Evolutionary conservation across 1,139 yeast species (phyloP).

Genomic region (Pichia sp.): DNA sequence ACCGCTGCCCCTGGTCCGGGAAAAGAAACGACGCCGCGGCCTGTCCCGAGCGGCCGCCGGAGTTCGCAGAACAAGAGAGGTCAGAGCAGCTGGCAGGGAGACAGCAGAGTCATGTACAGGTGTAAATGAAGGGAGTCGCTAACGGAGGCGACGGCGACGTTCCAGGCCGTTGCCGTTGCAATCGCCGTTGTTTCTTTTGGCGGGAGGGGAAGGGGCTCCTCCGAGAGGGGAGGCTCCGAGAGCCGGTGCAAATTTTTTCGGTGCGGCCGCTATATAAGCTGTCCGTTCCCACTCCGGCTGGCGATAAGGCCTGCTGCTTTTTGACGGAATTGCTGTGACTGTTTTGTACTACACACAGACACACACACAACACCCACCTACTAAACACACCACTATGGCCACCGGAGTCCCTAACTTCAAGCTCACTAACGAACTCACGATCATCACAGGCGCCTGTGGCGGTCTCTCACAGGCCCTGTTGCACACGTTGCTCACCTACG

Average conservation of each 20-base stretch:
- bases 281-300: too few relatives aligned
- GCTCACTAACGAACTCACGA: constrained; percentile 68
- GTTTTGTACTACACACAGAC: too few relatives aligned
- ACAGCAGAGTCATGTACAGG: background rate
- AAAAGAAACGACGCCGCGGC: background rate
- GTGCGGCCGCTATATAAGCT: background rate
- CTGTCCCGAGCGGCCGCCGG: background rate
- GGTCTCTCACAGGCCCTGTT: constrained; percentile 66
- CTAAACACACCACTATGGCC: background rate
- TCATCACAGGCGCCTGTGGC: constrained; percentile 81
- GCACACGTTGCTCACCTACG: constrained; percentile 63
- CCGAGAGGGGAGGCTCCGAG: background rate
- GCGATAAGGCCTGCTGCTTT: too few relatives aligned
- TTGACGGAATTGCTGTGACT: too few relatives aligned
- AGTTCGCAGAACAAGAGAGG: background rate
- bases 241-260: background rate
- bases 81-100: background rate
- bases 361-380: too few relatives aligned
- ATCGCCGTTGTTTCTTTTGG: background rate
- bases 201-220: background rate
- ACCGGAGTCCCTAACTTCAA: constrained; percentile 39
- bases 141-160: too few relatives aligned
- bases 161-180: background rate
- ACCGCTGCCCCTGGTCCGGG: background rate
- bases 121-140: too few relatives aligned